Base-by-base conservation (phyloP, 371 early-diverging fungal species). In the Mortierella sp. region DNA sequence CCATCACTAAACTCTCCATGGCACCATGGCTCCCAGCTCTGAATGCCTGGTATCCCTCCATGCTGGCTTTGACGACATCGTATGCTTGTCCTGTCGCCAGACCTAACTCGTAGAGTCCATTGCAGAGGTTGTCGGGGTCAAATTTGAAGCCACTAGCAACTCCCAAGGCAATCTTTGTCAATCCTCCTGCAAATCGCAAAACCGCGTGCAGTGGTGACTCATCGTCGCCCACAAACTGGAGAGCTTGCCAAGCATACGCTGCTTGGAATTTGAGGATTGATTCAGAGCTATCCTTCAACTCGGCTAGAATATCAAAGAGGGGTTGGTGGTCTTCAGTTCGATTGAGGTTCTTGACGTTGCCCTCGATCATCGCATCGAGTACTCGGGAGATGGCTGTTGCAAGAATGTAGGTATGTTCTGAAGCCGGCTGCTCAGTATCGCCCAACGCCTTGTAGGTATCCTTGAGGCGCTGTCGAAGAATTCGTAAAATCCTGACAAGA, bases 321-420 rank as follows among this genome's bases (percentile, higher is more conserved):
- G 76, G 76, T 42, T n/a, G 70, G 14, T 76, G 76, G 9, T 50
- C 52, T 31, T 34, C 21, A 9, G 34, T 70, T 11, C 76, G 68
- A 8, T 52, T 38, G 54, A 76, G 31, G 31, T 52, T 52, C 54
- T 70, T 50, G 68, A 76, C 70, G 24, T 70, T 26, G 44, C 38
- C 24, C 31, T 52, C 52, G 38, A 48, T 70, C 76, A 76, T 76
- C n/a, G 45, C 68, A 54, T 76, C 76, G 5, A 76, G 70, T 10
- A 76, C 52, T 4, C 44, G 76, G 11, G 76, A 76, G 19, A 65
- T 24, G 24, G 70, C 54, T 13, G 54, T 6, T 3, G 70, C 52
- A 14, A 76, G 48, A 28, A 42, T 21, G 52, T 68, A 54, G 8
- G 48, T 5, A 42, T 76, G 52, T 1, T 70, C 34, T 21, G 34